phyloP scores from a whole-genome alignment of 352 stramenopile species.

The Discostella stelligera region DNA sequence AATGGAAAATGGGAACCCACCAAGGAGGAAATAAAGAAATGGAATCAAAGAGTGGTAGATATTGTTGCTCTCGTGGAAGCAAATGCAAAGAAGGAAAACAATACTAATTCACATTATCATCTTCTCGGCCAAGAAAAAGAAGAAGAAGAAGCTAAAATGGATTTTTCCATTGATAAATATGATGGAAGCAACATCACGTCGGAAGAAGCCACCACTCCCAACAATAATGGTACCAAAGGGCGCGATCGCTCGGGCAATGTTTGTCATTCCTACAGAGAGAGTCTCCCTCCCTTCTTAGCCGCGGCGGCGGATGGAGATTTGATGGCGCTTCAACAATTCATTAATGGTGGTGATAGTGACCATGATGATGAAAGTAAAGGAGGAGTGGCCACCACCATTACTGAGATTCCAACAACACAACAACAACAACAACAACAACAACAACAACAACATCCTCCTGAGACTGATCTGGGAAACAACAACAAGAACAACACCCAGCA shows the following conservation, averaged over 20 bases:
- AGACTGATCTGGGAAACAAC: no score
- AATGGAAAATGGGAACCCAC: slow-evolving; percentile 47
- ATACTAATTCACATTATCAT: no score
- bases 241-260: slow-evolving; percentile 52
- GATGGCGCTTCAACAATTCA: slow-evolving; percentile 11
- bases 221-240: slow-evolving; percentile 17
- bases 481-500: no score
- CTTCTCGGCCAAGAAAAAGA: neutral
- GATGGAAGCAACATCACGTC: neutral
- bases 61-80: slow-evolving; percentile 57
- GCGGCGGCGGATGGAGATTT: slow-evolving; percentile 48
- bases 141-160: neutral
- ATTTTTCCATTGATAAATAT: neutral
- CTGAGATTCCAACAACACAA: no score
- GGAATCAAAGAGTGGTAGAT: slow-evolving; percentile 60
- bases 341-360: slow-evolving; percentile 10
- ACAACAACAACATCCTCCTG: no score
- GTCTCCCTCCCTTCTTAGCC: slow-evolving; percentile 45
- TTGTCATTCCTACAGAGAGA: slow-evolving; percentile 60
- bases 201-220: neutral
- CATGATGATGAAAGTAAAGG: neutral
- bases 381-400: neutral
- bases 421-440: no score
- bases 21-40: slow-evolving; percentile 57
- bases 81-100: slow-evolving; percentile 19